Evolutionary conservation across 257 asterid species (phyloP), one percentile per base, ranked within the genome.

Genomic region (Scutellaria minor): DNA sequence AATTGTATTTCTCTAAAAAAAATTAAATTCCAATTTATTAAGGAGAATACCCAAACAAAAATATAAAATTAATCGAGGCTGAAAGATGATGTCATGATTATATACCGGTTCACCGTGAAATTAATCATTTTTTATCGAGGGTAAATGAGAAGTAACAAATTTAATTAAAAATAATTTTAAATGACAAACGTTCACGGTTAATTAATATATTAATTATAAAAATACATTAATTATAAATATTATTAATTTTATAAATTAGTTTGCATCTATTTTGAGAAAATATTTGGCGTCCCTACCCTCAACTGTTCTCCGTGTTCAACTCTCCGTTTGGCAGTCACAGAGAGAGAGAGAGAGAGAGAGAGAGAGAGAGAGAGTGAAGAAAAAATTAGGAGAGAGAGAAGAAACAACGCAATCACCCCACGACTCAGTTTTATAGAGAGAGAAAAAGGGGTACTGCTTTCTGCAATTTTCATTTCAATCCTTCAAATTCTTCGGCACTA

Each of bases 221-320:
- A 24, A 24, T 24, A 24, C 2, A 24, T 1, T 2, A 24, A 24
- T 24, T 24, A 24, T 24, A 24, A 24, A 24, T 24, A 1, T 24
- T 24, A 24, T 24, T 24, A 24, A 24, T 1, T 24, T 24, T 24
- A 24, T 56, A 18, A 18, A 24, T 53, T 53, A 11, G 18, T 7
- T 66, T 41, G 18, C 46, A 58, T 45, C 50, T 61, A 47, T 77
- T 59, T 72, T 58, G 7, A 53, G 66, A 66, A 62, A 73, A 10
- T 27, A 9, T 41, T 20, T 64, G 8, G 39, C 69, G 61, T 48
- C 57, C 63, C 54, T 37, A 31, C 66, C 71, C 77, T 81, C 88
- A 82, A 84, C 91, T 64, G 91, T 79, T 74, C 85, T 78, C 90
- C 96, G 91, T 71, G 83, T 87, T 85, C 78, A 67, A 83, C 87